These are phyloP conservation scores for Ceratocystiopsis minuta DNA, from an alignment of 2,329 filamentous ascomycete genomes.

Conservation along the genomic window DNA sequence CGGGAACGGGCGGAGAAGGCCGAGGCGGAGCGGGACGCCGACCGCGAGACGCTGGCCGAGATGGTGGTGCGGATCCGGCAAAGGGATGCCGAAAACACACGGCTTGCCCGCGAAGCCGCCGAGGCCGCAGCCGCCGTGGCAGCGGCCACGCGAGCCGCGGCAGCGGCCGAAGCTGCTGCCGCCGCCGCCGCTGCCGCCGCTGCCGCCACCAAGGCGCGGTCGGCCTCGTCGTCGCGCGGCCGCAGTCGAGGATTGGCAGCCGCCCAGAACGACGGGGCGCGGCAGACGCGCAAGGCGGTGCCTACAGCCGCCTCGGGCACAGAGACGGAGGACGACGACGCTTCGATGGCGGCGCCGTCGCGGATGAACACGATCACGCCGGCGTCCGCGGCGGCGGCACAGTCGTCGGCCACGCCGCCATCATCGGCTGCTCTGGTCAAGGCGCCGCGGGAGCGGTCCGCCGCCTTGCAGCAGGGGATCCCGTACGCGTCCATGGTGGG, in stretches of 20 bases:
- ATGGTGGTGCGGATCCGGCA: constrained; percentile 71
- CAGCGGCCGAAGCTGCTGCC: not conserved
- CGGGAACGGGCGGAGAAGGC: constrained; percentile 61
- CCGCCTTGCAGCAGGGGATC: constrained; percentile 34
- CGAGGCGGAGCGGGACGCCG: constrained; percentile 56
- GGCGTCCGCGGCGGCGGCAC: constrained; percentile 7
- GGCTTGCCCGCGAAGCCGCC: constrained; percentile 23
- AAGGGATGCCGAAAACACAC: constrained; percentile 38
- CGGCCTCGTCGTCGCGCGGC: not conserved
- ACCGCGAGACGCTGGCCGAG: constrained; percentile 60
- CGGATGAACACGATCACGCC: constrained; percentile 32
- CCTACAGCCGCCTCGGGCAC: constrained; percentile 2
- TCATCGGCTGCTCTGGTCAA: too few relatives aligned
- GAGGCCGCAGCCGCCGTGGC: constrained; percentile 19
- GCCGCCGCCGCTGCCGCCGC: not conserved
- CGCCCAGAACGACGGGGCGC: too few relatives aligned
- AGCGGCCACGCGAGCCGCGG: constrained; percentile 8
- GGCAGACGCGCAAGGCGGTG: too few relatives aligned
- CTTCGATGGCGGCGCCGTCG: constrained; percentile 21
- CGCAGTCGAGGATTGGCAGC: too few relatives aligned
- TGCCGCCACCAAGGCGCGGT: not conserved
- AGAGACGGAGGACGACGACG: constrained; percentile 16
- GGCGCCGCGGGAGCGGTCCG: too few relatives aligned
- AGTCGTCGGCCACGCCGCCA: too few relatives aligned
- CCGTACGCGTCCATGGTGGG: constrained; percentile 71